Evolutionary conservation across 345 rosid genomes (phyloP).

Genomic region (Nasturtium officinale): DNA sequence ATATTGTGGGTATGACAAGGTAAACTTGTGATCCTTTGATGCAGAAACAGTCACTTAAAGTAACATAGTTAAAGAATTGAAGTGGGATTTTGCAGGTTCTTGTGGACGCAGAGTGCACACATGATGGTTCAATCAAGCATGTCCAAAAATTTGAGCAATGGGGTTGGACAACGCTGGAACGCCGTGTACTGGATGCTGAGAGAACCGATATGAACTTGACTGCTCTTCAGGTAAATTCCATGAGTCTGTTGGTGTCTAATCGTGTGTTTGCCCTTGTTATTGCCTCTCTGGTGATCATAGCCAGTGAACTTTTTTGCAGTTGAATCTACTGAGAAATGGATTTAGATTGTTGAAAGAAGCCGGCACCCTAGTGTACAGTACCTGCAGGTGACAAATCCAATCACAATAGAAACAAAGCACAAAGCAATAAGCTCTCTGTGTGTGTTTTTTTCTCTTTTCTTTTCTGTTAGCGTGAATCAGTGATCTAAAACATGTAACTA

Average conservation of each 20-base stretch:
- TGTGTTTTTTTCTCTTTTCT: background rate
- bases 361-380: constrained; percentile 86
- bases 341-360: constrained; percentile 76
- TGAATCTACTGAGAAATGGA: constrained; percentile 82
- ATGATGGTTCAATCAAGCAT: constrained; percentile 90
- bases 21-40: constrained; percentile 21
- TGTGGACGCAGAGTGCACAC: constrained; percentile 99
- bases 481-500: constrained; percentile 22
- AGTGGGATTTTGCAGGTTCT: constrained; percentile 61
- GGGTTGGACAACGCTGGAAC: constrained; percentile 93
- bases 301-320: constrained; percentile 47
- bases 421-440: constrained; percentile 4
- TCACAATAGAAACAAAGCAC: background rate
- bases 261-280: background rate
- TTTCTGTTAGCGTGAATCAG: constrained; percentile 15
- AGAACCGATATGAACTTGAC: constrained; percentile 70
- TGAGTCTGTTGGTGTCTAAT: background rate
- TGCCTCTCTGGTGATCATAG: constrained; percentile 10
- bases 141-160: constrained; percentile 92
- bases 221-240: constrained; percentile 65
- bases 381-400: constrained; percentile 69
- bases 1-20: constrained; percentile 80
- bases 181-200: constrained; percentile 81
- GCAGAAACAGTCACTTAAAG: background rate
- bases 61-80: background rate